Percentiles rank a stretch among this genome's conserved stretches.
phyloP scores from a whole-genome alignment of 148 eudicot genomes.

The Fagopyrum esculentum region DNA sequence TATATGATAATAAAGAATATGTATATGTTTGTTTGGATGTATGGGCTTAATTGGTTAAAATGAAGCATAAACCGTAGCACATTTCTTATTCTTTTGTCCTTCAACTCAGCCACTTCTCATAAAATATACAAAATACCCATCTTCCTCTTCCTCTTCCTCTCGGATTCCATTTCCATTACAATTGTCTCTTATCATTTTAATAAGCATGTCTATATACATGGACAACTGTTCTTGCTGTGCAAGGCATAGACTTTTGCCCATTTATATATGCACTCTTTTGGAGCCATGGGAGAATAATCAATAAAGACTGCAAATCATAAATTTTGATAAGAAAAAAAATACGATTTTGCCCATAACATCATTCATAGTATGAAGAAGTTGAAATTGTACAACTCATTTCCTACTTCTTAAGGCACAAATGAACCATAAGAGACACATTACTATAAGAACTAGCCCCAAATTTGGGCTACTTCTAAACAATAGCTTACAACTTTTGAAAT shows the following conservation, averaged over 20 bases:
- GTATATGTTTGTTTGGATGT: too few species aligned
- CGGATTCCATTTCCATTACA: not conserved
- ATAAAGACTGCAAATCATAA: not conserved
- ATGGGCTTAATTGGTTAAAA: too few species aligned
- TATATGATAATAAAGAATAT: too few species aligned
- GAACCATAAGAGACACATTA: not conserved
- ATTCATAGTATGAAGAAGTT: not conserved
- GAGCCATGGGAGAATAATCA: not conserved
- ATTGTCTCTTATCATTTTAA: not conserved
- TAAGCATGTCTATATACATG: not conserved
- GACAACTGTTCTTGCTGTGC: not conserved
- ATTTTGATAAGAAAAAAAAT: too few species aligned
- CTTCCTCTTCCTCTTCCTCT: not conserved
- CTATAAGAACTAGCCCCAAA: too few species aligned
- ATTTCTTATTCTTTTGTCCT: not conserved
- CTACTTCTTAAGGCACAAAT: not conserved
- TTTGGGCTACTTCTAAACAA: too few species aligned
- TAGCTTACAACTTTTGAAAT: too few species aligned
- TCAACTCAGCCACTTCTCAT: slow-evolving; percentile 3
- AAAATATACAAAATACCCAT: not conserved
- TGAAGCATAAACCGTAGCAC: not conserved
- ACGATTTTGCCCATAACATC: not conserved
- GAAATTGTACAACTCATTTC: slow-evolving; percentile 3
- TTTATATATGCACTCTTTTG: not conserved
- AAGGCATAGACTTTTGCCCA: too few species aligned